Base-by-base conservation (phyloP, 768 basidiomycete genomes). In the Crassisporium funariophilum region DNA sequence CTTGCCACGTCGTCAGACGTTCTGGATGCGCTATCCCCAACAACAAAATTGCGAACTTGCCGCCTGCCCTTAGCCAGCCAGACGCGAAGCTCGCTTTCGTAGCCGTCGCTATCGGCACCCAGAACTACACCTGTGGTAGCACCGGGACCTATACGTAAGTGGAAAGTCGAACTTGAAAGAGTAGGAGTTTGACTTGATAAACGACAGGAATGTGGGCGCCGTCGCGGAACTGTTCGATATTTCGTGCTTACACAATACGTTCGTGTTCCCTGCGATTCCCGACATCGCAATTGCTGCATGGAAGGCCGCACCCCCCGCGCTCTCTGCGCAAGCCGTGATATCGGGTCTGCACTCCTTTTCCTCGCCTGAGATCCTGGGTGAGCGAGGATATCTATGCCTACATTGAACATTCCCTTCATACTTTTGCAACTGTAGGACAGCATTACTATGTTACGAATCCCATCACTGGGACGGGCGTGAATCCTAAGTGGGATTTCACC, bases 371-470 rank as follows among this genome's bases (percentile, higher is more conserved):
- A 58, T 71, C 31, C 67, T 76, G 23, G 72, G 72, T 65, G 45
- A 40, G 55, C 15, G 12, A 16, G n/a, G n/a, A n/a, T n/a, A n/a
- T n/a, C n/a, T n/a, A n/a, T n/a, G n/a, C n/a, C n/a, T n/a, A n/a
- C n/a, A n/a, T n/a, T n/a, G n/a, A n/a, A n/a, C 20, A 9, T 29
- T 36, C 1, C 39, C n/a, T 17, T 15, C 17, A 16, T 1, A n/a
- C 19, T 19, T 23, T n/a, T n/a, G n/a, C n/a, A n/a, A 24, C 12
- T 25, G 4, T 24, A 63, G 64, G 64, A 13, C 72, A 82, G 50
- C 79, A 84, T 54, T 82, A 76, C 67, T 84, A 79, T 53, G 68
- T 80, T 35, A 61, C 67, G 5, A 76, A 76, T 61, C 66, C 76
- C n/a, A 53, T 69, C 44, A 64, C 67, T 4, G 71, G 72, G 12